Conservation (phyloP, 805 yeast species). For the Kazachstania bromeliacearum region DNA sequence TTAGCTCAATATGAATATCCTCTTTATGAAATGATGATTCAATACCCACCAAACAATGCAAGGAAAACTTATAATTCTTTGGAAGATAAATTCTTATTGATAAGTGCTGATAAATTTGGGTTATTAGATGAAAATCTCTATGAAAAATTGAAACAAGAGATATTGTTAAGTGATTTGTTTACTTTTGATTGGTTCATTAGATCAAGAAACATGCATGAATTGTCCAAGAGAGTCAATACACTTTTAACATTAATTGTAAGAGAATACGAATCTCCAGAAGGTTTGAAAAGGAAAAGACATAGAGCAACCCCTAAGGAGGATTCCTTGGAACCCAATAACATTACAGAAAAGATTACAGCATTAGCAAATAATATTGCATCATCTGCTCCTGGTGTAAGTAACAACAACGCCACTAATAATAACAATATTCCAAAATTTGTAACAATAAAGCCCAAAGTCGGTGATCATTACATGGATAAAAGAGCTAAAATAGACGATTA, state of each 20-base stretch:
- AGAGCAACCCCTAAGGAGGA: constrained; percentile 15
- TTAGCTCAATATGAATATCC: constrained; percentile 49
- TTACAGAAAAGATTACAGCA: too few relatives aligned
- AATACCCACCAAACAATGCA: constrained; percentile 77
- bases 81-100: constrained; percentile 61
- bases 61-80: constrained; percentile 58
- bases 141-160: constrained; percentile 59
- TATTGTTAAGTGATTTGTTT: constrained; percentile 48
- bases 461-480: constrained; percentile 10
- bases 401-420: neutral
- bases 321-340: too few relatives aligned
- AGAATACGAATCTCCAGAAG: constrained; percentile 56
- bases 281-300: constrained; percentile 40
- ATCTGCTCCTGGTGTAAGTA: neutral
- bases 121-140: constrained; percentile 47
- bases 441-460: too few relatives aligned
- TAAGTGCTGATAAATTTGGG: constrained; percentile 57
- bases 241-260: constrained; percentile 57
- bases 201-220: constrained; percentile 63
- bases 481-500: constrained; percentile 8
- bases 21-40: constrained; percentile 50
- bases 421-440: neutral
- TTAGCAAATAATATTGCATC: too few relatives aligned
- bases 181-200: constrained; percentile 65
- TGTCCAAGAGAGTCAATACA: constrained; percentile 61